Conservation (phyloP, 1,284 basidiomycete species). For the Afroboletus lepidellus region DNA sequence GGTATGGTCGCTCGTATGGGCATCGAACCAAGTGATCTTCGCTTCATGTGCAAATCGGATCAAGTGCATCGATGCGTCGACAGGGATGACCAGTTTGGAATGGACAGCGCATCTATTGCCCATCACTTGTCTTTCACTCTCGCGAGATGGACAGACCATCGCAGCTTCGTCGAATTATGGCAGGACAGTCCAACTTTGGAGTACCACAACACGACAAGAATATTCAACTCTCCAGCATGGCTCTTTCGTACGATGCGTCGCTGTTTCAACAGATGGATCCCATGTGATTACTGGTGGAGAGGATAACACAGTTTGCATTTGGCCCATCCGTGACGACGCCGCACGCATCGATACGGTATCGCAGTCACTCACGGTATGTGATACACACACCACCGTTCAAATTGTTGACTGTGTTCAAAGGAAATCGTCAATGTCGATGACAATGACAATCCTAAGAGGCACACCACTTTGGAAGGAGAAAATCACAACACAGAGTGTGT, state of each 20-base stretch:
- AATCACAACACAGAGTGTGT: background rate
- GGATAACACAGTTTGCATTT: background rate
- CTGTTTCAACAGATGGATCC: constrained; percentile 1
- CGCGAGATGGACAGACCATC: background rate
- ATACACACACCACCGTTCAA: background rate
- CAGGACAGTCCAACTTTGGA: constrained; percentile 1
- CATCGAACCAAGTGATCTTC: background rate
- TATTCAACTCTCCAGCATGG: background rate
- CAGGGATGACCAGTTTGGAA: background rate
- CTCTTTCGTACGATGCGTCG: background rate
- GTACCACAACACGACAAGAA: background rate
- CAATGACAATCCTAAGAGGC: background rate
- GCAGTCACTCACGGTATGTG: background rate
- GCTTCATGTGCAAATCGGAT: background rate
- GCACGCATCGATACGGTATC: background rate
- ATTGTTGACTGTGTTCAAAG: background rate
- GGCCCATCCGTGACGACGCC: background rate
- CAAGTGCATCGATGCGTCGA: background rate
- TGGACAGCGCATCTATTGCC: background rate
- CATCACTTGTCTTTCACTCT: constrained; percentile 2
- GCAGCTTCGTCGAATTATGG: background rate
- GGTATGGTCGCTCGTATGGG: constrained; percentile 2
- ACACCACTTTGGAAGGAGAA: background rate
- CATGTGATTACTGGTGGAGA: constrained; percentile 2
- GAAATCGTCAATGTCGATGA: background rate